Percentiles rank a stretch among this genome's conserved stretches.
Conservation (phyloP, 306 rosid species). For the Purshia tridentata region DNA sequence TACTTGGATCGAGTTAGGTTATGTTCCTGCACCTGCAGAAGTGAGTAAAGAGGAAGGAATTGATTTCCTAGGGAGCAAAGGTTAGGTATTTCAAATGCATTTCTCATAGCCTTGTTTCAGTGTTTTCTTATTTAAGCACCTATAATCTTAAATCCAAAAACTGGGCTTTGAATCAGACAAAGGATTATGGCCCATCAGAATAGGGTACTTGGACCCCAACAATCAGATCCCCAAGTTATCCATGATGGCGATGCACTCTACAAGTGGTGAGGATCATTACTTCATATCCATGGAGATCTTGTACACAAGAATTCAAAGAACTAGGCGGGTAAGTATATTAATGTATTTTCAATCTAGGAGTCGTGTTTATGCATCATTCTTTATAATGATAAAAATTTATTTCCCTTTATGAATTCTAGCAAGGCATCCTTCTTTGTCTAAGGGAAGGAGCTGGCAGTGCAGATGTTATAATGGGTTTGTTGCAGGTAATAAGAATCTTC, state of each 20-base stretch:
- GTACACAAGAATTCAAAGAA: slow-evolving; percentile 39
- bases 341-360: slow-evolving; percentile 5
- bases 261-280: slow-evolving; percentile 51
- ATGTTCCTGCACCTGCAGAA: slow-evolving; percentile 80
- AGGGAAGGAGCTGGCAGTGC: slow-evolving; percentile 62
- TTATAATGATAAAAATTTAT: slow-evolving; percentile 6
- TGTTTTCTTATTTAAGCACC: neutral
- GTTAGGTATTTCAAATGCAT: slow-evolving; percentile 35
- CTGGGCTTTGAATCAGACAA: slow-evolving; percentile 47
- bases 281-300: slow-evolving; percentile 61
- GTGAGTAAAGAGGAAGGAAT: slow-evolving; percentile 80
- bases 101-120: slow-evolving; percentile 12
- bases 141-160: slow-evolving; percentile 23
- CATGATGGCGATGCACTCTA: slow-evolving; percentile 53
- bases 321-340: slow-evolving; percentile 42
- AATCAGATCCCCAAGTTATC: slow-evolving; percentile 63
- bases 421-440: slow-evolving; percentile 64
- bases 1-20: slow-evolving; percentile 73
- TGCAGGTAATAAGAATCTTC: slow-evolving; percentile 56
- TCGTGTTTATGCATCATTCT: neutral
- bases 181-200: slow-evolving; percentile 67
- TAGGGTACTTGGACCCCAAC: slow-evolving; percentile 68
- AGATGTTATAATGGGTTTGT: slow-evolving; percentile 58
- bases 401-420: slow-evolving; percentile 34
- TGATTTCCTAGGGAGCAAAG: slow-evolving; percentile 55